These are phyloP conservation scores for Cladosporium oxysporum DNA, from an alignment of 2,329 filamentous ascomycete species.

Conservation along the genomic window DNA sequence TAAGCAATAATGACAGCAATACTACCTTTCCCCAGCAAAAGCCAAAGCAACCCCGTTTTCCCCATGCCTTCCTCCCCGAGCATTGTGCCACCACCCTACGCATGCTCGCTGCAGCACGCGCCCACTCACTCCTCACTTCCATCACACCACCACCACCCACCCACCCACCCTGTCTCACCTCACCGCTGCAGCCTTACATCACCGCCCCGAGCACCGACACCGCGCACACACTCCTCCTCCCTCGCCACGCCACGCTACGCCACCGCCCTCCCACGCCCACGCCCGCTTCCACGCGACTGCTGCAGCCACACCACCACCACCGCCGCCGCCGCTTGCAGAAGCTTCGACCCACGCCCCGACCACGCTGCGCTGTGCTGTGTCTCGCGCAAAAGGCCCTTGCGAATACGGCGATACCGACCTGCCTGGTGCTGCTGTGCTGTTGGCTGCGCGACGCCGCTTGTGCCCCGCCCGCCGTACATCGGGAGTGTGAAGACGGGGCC, in stretches of 20 bases:
- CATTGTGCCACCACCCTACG: neutral
- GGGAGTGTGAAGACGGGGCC: neutral
- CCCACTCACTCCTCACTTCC: neutral
- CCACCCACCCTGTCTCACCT: neutral
- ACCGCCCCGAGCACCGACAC: neutral
- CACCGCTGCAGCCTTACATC: slow-evolving; percentile 14
- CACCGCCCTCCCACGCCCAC: neutral
- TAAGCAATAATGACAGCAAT: neutral
- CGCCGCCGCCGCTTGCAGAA: neutral
- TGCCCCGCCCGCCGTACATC: neutral
- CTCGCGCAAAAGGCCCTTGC: neutral
- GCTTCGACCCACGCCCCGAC: slow-evolving; percentile 1
- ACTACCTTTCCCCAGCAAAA: neutral
- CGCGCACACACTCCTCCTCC: neutral
- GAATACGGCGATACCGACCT: neutral
- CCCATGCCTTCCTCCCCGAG: neutral
- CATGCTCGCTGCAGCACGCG: neutral
- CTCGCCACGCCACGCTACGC: slow-evolving; percentile 8
- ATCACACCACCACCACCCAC: neutral
- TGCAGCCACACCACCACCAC: neutral
- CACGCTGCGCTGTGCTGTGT: neutral
- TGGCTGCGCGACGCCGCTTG: slow-evolving; percentile 1
- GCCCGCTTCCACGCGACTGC: neutral
- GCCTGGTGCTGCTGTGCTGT: neutral
- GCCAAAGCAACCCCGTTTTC: neutral